phyloP scores from a whole-genome alignment of 2,329 filamentous ascomycete genomes.

The Pseudogymnoascus pannorum region DNA sequence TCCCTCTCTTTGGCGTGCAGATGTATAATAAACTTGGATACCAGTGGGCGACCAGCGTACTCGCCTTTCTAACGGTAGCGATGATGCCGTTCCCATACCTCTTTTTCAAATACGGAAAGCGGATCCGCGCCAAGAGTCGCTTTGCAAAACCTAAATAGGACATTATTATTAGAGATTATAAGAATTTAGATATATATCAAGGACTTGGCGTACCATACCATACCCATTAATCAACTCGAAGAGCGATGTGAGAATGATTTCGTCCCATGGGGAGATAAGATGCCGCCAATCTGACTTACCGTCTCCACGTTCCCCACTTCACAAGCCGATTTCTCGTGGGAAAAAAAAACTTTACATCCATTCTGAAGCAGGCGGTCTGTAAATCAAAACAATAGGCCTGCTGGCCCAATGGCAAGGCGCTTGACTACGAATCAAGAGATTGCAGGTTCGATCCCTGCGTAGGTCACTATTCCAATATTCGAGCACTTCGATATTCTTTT shows the following conservation, averaged over 20 bases:
- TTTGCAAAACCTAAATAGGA: constrained; percentile 28
- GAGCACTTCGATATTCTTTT: no score
- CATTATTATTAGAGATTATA: not conserved
- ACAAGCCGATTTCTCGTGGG: not conserved
- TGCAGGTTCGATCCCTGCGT: constrained; percentile 30
- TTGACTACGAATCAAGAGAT: constrained; percentile 47
- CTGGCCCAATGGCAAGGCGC: constrained; percentile 51
- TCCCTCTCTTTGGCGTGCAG: constrained; percentile 67
- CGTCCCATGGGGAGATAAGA: not conserved
- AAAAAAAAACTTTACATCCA: not conserved
- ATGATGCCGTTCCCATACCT: constrained; percentile 60
- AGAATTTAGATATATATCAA: not conserved
- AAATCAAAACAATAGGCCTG: constrained; percentile 21
- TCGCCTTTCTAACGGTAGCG: constrained; percentile 53
- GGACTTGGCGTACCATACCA: not conserved
- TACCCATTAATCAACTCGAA: not conserved
- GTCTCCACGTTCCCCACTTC: not conserved
- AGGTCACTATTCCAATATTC: constrained; percentile 15
- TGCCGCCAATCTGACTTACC: not conserved
- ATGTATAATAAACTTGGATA: constrained; percentile 65
- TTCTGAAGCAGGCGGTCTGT: not conserved
- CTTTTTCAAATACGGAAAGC: constrained; percentile 55
- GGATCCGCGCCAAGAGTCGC: constrained; percentile 46
- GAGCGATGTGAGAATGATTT: not conserved
- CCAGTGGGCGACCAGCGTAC: constrained; percentile 58